A percentile compares a stretch with the other conserved stretches of the same genome.
Evolutionary conservation across 2,329 filamentous ascomycete genomes (phyloP).

Genomic region (Fusarium napiforme): DNA sequence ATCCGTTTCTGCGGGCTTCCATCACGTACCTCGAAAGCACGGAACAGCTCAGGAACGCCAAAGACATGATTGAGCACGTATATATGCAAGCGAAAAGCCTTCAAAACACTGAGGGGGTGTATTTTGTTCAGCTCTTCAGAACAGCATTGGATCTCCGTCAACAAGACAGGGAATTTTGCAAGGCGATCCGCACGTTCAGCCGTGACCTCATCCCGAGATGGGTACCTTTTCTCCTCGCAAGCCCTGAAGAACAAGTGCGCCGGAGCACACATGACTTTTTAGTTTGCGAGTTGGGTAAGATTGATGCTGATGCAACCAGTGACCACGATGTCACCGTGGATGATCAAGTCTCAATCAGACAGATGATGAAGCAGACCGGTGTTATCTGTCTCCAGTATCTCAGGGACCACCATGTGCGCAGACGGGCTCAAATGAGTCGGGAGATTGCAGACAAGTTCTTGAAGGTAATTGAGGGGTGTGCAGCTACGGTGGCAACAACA

Average conservation of each 20-base stretch:
- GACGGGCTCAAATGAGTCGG: slow-evolving; percentile 54
- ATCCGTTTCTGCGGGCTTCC: slow-evolving; percentile 69
- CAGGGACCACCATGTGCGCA: slow-evolving; percentile 57
- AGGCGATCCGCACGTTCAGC: slow-evolving; percentile 34
- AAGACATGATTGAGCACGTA: slow-evolving; percentile 57
- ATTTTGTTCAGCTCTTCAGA: slow-evolving; percentile 60
- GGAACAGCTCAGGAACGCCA: slow-evolving; percentile 48
- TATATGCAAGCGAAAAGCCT: slow-evolving; percentile 56
- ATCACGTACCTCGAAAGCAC: slow-evolving; percentile 62
- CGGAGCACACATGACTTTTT: slow-evolving; percentile 57
- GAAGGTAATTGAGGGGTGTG: slow-evolving; percentile 56
- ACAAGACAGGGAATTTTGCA: slow-evolving; percentile 41
- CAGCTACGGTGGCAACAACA: slow-evolving; percentile 49
- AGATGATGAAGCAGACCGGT: slow-evolving; percentile 54
- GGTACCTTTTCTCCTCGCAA: slow-evolving; percentile 62
- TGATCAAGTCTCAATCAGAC: slow-evolving; percentile 37
- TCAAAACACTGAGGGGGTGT: slow-evolving; percentile 59
- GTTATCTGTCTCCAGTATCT: slow-evolving; percentile 59
- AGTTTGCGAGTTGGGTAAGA: slow-evolving; percentile 55
- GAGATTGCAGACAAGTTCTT: slow-evolving; percentile 57
- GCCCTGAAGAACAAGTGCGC: slow-evolving; percentile 57
- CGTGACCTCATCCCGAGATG: slow-evolving; percentile 54
- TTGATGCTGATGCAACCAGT: slow-evolving; percentile 37
- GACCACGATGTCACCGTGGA: slow-evolving; percentile 47
- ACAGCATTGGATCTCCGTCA: slow-evolving; percentile 45